Conservation (phyloP, 176 grass and related monocot species). For the Hsuehochloa calcarea region DNA sequence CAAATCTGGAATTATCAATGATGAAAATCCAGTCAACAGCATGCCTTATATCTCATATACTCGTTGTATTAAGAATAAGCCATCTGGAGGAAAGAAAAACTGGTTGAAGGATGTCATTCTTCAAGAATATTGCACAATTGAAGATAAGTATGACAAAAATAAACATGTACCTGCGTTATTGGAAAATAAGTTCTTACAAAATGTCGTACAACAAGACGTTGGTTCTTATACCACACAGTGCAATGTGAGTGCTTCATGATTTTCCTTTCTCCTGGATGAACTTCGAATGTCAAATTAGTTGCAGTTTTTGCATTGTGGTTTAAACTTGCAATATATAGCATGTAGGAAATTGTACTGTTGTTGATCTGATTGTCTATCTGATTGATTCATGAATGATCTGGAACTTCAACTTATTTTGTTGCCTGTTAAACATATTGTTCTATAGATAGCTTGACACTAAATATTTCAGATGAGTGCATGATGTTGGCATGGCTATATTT, state of each 20-base stretch:
- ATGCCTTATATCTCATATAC: slow-evolving; percentile 17
- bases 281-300: neutral
- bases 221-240: neutral
- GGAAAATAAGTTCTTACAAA: slow-evolving; percentile 30
- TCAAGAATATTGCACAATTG: slow-evolving; percentile 26
- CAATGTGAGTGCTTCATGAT: slow-evolving; percentile 20
- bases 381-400: neutral
- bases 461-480: neutral
- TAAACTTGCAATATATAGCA: neutral
- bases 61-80: neutral
- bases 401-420: neutral
- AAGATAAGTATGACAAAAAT: slow-evolving; percentile 11
- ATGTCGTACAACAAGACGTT: slow-evolving; percentile 21
- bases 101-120: slow-evolving; percentile 4
- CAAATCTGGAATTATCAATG: slow-evolving; percentile 21
- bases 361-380: neutral
- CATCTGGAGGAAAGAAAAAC: slow-evolving; percentile 16
- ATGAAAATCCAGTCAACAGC: neutral
- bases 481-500: neutral
- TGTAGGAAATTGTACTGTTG: no score
- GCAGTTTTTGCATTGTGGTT: neutral
- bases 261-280: neutral
- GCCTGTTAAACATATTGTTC: neutral
- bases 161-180: slow-evolving; percentile 9
- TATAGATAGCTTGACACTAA: neutral